Percentiles rank a stretch among this genome's conserved stretches.
Evolutionary conservation across 805 yeast species (phyloP).

Genomic region (Myxozyma lipomycoides): DNA sequence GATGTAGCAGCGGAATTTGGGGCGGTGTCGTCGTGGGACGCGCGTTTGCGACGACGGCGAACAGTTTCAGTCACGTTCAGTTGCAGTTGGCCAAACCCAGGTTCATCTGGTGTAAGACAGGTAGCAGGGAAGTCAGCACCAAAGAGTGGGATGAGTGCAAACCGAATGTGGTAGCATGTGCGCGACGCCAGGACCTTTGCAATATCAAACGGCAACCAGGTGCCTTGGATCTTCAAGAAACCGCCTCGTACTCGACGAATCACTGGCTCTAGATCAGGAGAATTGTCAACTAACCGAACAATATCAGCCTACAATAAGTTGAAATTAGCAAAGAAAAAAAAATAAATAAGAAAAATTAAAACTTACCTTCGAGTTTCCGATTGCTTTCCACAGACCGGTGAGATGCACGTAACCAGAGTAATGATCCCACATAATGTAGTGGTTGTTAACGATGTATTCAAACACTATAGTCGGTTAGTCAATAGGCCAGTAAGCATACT

Average conservation of each 20-base stretch:
- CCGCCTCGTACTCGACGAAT: slow-evolving; percentile 84
- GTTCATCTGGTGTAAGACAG: slow-evolving; percentile 57
- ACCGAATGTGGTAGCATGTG: slow-evolving; percentile 75
- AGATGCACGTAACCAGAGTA: slow-evolving; percentile 80
- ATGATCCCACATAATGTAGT: slow-evolving; percentile 83
- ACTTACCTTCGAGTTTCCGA: slow-evolving; percentile 52
- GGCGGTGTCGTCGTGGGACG: slow-evolving; percentile 3
- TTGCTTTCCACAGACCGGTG: slow-evolving; percentile 82
- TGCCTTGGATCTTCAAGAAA: slow-evolving; percentile 85
- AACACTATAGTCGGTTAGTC: slow-evolving; percentile 71
- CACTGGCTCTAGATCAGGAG: slow-evolving; percentile 59
- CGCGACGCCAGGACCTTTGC: slow-evolving; percentile 65
- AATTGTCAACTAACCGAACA: slow-evolving; percentile 59
- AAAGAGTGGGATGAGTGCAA: slow-evolving; percentile 71
- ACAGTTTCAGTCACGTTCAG: slow-evolving; percentile 29
- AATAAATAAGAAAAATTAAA: neutral
- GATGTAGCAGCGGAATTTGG: slow-evolving; percentile 2
- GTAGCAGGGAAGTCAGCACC: slow-evolving; percentile 63
- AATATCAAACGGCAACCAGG: slow-evolving; percentile 77
- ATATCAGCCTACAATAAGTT: slow-evolving; percentile 53
- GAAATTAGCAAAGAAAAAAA: neutral
- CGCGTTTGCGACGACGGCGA: slow-evolving; percentile 28
- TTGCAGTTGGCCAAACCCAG: slow-evolving; percentile 62
- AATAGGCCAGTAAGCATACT: too few relatives aligned
- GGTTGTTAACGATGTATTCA: slow-evolving; percentile 64